phyloP scores from a whole-genome alignment of 257 asterid genomes.

The Solanum virginianum region DNA sequence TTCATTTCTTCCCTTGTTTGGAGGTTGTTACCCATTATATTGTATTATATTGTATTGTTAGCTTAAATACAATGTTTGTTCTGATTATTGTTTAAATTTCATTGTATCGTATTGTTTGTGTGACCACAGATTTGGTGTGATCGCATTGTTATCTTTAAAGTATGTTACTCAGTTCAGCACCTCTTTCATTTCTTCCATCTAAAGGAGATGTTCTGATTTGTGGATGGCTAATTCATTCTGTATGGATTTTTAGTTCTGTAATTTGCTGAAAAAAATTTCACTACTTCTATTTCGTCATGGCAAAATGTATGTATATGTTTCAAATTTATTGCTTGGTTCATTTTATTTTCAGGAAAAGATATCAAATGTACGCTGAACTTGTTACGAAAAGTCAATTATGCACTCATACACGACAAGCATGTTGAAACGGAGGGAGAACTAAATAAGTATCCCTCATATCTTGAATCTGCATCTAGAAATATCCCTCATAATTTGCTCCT shows the following conservation, averaged over 20 bases:
- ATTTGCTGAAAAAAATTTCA: background rate
- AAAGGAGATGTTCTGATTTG: background rate
- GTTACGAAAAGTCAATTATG: too few relatives aligned
- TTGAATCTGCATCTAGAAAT: background rate
- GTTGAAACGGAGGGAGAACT: background rate
- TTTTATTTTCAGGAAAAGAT: too few relatives aligned
- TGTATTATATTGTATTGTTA: too few relatives aligned
- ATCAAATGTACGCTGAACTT: too few relatives aligned
- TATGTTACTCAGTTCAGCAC: background rate
- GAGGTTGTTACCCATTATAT: too few relatives aligned
- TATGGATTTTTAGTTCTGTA: background rate
- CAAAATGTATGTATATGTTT: background rate
- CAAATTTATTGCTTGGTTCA: background rate
- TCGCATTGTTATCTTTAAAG: too few relatives aligned
- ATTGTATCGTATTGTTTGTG: too few relatives aligned
- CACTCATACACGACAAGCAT: background rate
- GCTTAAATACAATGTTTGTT: too few relatives aligned
- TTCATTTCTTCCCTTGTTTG: too few relatives aligned
- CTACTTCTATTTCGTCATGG: background rate
- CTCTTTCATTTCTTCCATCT: background rate
- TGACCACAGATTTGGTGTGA: too few relatives aligned
- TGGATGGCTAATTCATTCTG: background rate
- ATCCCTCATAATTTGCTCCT: background rate
- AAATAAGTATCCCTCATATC: background rate
- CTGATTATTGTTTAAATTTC: too few relatives aligned